phyloP scores from a whole-genome alignment of 2,329 filamentous ascomycete species.

The Lasiodiplodia citricola region DNA sequence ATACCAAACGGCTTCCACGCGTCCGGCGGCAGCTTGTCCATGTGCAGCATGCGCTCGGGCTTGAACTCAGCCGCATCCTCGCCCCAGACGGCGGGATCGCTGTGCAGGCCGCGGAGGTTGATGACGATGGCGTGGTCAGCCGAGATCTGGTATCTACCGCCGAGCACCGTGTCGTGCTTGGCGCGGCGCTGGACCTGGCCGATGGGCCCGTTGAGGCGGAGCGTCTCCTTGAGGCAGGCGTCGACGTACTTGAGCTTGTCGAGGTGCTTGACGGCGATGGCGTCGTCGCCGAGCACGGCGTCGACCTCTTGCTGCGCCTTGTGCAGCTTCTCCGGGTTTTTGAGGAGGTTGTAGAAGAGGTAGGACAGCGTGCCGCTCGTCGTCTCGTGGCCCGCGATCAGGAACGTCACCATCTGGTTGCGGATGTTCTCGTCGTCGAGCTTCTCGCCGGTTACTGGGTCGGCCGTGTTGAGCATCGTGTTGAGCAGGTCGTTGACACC shows the following conservation, averaged over 20 bases:
- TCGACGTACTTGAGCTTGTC: constrained; percentile 61
- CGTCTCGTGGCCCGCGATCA: constrained; percentile 40
- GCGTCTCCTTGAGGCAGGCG: constrained; percentile 52
- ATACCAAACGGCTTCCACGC: constrained; percentile 69
- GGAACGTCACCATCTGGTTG: constrained; percentile 27
- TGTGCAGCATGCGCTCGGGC: constrained; percentile 66
- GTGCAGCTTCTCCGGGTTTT: constrained; percentile 40
- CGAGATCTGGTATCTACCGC: constrained; percentile 61
- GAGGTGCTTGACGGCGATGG: constrained; percentile 66
- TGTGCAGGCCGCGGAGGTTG: constrained; percentile 53
- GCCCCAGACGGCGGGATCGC: constrained; percentile 37
- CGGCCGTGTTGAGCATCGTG: constrained; percentile 71
- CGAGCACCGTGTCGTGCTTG: constrained; percentile 36
- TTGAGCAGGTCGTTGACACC: constrained; percentile 70
- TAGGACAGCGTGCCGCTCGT: constrained; percentile 71
- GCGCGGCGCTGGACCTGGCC: constrained; percentile 53
- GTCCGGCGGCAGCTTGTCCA: constrained; percentile 52
- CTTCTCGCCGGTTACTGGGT: constrained; percentile 51
- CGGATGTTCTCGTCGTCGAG: constrained; percentile 16
- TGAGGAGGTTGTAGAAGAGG: constrained; percentile 67
- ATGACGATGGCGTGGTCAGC: constrained; percentile 58
- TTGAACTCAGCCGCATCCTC: constrained; percentile 42
- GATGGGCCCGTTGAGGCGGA: constrained; percentile 57
- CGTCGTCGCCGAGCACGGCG: constrained; percentile 34
- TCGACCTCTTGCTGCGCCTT: constrained; percentile 7